Evolutionary conservation across 768 basidiomycete species (phyloP), one percentile per base, ranked within the genome.

Genomic region (Boletus rubropictus): DNA sequence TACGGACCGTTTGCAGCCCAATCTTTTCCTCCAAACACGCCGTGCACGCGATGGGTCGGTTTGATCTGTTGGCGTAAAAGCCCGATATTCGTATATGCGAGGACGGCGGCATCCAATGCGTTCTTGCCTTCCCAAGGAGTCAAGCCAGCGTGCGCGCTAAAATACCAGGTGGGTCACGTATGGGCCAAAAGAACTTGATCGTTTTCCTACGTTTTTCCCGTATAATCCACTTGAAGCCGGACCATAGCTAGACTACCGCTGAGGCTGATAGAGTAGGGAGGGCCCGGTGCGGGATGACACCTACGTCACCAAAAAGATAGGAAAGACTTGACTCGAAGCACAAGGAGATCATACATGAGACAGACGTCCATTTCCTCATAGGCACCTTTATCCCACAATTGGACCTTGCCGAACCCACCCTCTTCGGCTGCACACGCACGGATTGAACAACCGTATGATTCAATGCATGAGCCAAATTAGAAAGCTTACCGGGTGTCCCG

Each of bases 41-140:
- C 88, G 57, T 94, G 89, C 3, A 89, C 78, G 32, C 89, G 81
- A 52, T 84, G 79, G 0, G 81, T 81, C 0, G 91, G 87, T 44
- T 76, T 74, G 14, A 89, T 72, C 56, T 93, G 91, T 63, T 94
- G 91, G 14, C 91, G 79, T 21, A 93, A 72, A 7, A 81, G 80
- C 0, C 86, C 81, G 22, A 93, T 81, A 44, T 82, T 86, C 40
- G 77, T 84, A 60, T 93, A 92, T 4, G 86, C 84, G 3, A 89
- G 72, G 5, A 91, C 84, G n/a, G 88, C 89, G 1, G 91, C 91
- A 59, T 94, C 90, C 11, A 91, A 66, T 1, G 89, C 83, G 52
- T 92, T 91, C 50, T 72, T 74, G 2, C 88, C 89, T 62, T 90
- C 85, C 89, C 89, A 91, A 20, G 89, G 89, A 18, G 82, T 84